phyloP scores from a whole-genome alignment of 2,329 filamentous ascomycete species.

The Colletotrichum theobromicola region DNA sequence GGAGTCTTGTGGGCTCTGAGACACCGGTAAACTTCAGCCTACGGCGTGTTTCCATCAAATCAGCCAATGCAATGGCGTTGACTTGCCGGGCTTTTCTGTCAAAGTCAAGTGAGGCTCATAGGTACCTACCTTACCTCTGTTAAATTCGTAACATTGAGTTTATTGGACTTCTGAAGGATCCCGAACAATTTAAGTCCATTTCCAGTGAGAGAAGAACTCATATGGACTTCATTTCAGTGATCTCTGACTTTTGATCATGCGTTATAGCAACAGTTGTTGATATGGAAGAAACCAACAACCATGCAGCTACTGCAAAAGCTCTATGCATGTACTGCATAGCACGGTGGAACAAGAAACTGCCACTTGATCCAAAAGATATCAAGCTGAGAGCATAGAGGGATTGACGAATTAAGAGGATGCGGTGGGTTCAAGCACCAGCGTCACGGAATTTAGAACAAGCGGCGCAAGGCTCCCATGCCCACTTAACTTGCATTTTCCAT shows the following conservation, averaged over 20 bases:
- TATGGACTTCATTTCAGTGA: not conserved
- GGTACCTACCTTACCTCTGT: not conserved
- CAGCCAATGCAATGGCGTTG: not conserved
- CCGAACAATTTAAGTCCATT: not conserved
- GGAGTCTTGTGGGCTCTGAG: too few relatives aligned
- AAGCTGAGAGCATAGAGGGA: too few relatives aligned
- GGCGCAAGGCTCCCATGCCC: too few relatives aligned
- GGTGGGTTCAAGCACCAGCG: too few relatives aligned
- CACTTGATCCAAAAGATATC: too few relatives aligned
- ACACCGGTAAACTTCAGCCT: not conserved
- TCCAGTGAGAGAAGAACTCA: not conserved
- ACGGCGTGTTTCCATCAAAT: not conserved
- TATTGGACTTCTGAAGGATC: not conserved
- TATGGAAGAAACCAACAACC: too few relatives aligned
- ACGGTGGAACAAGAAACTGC: too few relatives aligned
- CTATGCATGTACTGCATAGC: too few relatives aligned
- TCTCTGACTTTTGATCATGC: not conserved
- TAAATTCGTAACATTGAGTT: not conserved
- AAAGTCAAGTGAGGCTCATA: not conserved
- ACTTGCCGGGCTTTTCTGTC: not conserved
- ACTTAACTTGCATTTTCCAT: too few relatives aligned
- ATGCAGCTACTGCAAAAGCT: too few relatives aligned
- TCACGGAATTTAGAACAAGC: too few relatives aligned
- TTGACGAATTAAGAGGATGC: too few relatives aligned
- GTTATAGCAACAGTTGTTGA: not conserved